Base-by-base conservation (phyloP, 2,329 filamentous ascomycete species). In the Passalora sequoiae region DNA sequence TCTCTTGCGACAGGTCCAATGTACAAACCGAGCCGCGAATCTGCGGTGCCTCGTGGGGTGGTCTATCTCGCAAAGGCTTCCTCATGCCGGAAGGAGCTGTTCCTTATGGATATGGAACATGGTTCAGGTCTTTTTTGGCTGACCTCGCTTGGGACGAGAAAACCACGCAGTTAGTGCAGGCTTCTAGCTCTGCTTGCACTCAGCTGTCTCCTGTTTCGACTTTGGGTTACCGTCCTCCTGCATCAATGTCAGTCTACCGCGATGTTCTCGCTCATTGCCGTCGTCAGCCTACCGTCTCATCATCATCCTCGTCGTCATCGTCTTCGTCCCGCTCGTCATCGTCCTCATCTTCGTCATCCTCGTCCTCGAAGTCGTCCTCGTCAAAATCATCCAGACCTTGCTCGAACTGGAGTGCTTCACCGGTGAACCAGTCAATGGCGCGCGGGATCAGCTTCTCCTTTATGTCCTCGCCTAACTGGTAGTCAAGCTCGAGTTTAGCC, bases 381-480 rank as follows among this genome's bases (percentile, higher is more conserved):
- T 89, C 84, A 52, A 89, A 74, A 50, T 91, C 89, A 42, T 94
- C 85, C 28, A 91, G 85, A 49, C 95, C 70, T 67, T 96, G 91
- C 76, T 98, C 92, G 60, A 88, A 98, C 59, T 92, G 89, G 53
- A 98, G 82, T 57, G 92, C 92, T 73, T 98, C 92, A 46, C 92
- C 92, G 40, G 92, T 98, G 69, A 98, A 98, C 92, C 92, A 98
- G 71, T 98, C 92, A 60, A 98, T 92, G 45, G 94, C 92, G 58
- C 91, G 89, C 54, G 92, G 92, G 58, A 98, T 98, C 55, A 98
- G 79, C 76, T 98, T 98, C 79, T 98, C 92, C 76, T 98, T 98
- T 73, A 98, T 96, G 65, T 98, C 92, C 75, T 98, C 92, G 56
- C 92, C 92, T 32, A 98, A 82, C 72, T 97, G 91, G 70, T 97